A percentile compares a stretch with the other conserved stretches of the same genome.
Conservation (phyloP, 2,329 filamentous ascomycete genomes). For the Claviceps paspali region DNA sequence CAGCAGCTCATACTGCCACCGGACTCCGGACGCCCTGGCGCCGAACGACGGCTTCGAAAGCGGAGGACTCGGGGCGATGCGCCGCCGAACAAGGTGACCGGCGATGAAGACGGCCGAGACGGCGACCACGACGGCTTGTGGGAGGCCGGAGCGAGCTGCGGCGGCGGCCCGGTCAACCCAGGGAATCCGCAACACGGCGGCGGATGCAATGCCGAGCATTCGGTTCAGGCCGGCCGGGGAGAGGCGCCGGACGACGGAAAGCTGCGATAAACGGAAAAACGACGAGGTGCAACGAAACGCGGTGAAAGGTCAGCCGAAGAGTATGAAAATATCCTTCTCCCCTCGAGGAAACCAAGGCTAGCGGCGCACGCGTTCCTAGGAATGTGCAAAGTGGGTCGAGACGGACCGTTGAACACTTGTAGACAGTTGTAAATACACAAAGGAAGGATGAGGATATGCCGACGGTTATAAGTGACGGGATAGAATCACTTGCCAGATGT, state of each 20-base stretch:
- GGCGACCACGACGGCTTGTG: conserved; percentile 22
- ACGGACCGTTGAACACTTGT: too few species aligned
- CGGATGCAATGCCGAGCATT: neutral
- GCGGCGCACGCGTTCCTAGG: too few species aligned
- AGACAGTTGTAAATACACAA: too few species aligned
- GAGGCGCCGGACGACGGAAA: conserved; percentile 1
- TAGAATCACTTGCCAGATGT: too few species aligned
- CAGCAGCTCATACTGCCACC: conserved; percentile 26
- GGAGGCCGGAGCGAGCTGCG: conserved; percentile 25
- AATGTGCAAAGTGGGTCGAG: too few species aligned
- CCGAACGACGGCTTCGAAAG: conserved; percentile 8
- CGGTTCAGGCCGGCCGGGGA: neutral
- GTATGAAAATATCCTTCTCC: too few species aligned
- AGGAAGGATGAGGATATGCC: too few species aligned
- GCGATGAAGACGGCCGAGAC: conserved; percentile 22
- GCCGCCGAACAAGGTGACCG: conserved; percentile 18
- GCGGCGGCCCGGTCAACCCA: conserved; percentile 25
- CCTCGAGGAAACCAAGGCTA: too few species aligned
- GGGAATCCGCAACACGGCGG: conserved; percentile 10
- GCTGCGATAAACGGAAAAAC: neutral
- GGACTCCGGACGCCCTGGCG: conserved; percentile 23
- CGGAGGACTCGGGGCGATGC: conserved; percentile 9
- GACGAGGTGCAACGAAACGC: too few species aligned
- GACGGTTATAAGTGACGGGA: too few species aligned
- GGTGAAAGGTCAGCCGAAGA: too few species aligned